phyloP scores from a whole-genome alignment of 2,329 filamentous ascomycete species.

The Coniochaeta sp. region DNA sequence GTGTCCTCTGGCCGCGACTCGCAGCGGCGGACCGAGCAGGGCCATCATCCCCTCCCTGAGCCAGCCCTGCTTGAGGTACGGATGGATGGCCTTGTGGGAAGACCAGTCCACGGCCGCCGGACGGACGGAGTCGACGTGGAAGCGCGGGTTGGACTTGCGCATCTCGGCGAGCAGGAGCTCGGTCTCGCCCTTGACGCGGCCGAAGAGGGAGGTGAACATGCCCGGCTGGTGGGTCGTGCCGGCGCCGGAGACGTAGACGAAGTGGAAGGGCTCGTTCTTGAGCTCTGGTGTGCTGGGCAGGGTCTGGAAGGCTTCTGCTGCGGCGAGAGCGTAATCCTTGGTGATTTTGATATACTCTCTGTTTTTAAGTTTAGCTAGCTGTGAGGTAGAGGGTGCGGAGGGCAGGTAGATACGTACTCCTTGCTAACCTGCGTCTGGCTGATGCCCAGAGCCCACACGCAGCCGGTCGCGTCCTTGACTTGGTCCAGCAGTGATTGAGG shows the following conservation, averaged over 20 bases:
- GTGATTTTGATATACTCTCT: slow-evolving; percentile 63
- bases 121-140: slow-evolving; percentile 50
- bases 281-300: slow-evolving; percentile 24
- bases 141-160: slow-evolving; percentile 29
- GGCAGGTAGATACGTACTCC: slow-evolving; percentile 33
- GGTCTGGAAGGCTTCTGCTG: slow-evolving; percentile 50
- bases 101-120: slow-evolving; percentile 50
- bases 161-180: slow-evolving; percentile 53
- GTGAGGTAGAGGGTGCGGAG: not conserved
- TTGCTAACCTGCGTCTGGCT: slow-evolving; percentile 51
- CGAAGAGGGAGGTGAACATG: slow-evolving; percentile 49
- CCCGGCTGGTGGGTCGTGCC: slow-evolving; percentile 52
- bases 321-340: slow-evolving; percentile 55
- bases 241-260: slow-evolving; percentile 62
- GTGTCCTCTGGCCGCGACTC: slow-evolving; percentile 10
- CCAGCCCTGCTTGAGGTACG: slow-evolving; percentile 25
- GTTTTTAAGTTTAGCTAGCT: not conserved
- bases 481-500: slow-evolving; percentile 46
- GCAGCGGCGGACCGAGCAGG: slow-evolving; percentile 18
- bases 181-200: slow-evolving; percentile 57
- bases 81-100: slow-evolving; percentile 30
- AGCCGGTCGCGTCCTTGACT: slow-evolving; percentile 57
- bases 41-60: slow-evolving; percentile 5
- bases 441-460: slow-evolving; percentile 68
- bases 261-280: slow-evolving; percentile 49